phyloP scores from a whole-genome alignment of 352 stramenopile species.

The Lagenidium giganteum region DNA sequence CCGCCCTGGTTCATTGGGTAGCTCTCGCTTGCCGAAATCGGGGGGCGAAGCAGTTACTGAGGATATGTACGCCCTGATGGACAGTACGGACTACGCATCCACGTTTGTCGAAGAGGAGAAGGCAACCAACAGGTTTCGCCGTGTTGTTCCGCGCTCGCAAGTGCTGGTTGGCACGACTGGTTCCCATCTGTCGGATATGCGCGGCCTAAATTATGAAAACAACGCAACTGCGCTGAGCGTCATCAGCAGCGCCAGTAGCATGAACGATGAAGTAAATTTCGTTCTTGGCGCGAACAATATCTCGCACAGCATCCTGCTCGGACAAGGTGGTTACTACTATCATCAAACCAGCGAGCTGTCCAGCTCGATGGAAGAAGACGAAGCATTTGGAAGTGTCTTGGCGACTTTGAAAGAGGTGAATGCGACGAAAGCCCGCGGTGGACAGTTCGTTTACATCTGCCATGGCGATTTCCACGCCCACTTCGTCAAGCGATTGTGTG shows the following conservation, averaged over 20 bases:
- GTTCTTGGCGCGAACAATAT: conserved; percentile 23
- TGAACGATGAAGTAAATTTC: conserved; percentile 36
- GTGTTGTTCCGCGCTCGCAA: no score
- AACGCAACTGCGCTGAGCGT: conserved; percentile 16
- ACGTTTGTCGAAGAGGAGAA: no score
- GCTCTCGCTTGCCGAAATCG: no score
- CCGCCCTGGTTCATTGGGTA: no score
- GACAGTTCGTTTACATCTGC: conserved; percentile 84
- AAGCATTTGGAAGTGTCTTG: conserved; percentile 55
- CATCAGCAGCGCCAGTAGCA: conserved; percentile 31
- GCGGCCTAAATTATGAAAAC: no score
- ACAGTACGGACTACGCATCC: no score
- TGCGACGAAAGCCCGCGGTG: conserved; percentile 40
- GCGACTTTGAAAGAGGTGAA: conserved; percentile 52
- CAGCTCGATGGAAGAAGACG: not conserved
- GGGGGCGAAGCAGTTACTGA: no score
- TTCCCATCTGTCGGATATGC: no score
- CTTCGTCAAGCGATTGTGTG: conserved; percentile 69
- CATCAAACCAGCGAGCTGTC: conserved; percentile 26
- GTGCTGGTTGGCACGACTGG: no score
- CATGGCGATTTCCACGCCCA: conserved; percentile 68
- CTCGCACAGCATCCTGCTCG: conserved; percentile 61
- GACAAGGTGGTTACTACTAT: conserved; percentile 69
- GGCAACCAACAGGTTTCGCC: no score
- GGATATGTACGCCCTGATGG: no score